A percentile compares a stretch with the other conserved stretches of the same genome.
These are phyloP conservation scores for Rhizopus delemar DNA, from an alignment of 371 early-diverging fungal species.

Conservation along the genomic window DNA sequence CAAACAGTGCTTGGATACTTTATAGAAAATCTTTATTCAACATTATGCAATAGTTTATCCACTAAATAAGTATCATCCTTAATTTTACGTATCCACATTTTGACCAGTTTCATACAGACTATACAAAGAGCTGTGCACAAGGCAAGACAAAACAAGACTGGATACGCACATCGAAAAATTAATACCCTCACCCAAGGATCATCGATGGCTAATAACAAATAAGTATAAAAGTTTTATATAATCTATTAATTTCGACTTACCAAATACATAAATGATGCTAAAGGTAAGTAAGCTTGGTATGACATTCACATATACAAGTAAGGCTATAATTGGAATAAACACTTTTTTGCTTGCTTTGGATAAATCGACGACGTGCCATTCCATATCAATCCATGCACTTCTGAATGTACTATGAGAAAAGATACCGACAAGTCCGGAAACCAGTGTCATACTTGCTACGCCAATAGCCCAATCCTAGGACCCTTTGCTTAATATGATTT, in stretches of 20 bases:
- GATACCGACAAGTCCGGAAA: constrained; percentile 31
- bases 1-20: not conserved
- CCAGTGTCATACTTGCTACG: constrained; percentile 38
- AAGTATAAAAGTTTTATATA: not conserved
- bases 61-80: constrained; percentile 62
- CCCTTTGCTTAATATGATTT: constrained; percentile 12
- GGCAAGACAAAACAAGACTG: constrained; percentile 19
- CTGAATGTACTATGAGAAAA: constrained; percentile 31
- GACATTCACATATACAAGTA: not conserved
- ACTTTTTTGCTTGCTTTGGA: not conserved
- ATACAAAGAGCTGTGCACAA: not conserved
- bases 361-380: constrained; percentile 4
- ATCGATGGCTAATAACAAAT: constrained; percentile 20
- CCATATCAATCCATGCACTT: constrained; percentile 10
- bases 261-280: constrained; percentile 8
- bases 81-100: constrained; percentile 49
- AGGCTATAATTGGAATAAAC: not conserved
- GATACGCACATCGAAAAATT: constrained; percentile 41
- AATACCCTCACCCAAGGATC: constrained; percentile 26
- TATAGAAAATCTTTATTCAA: not conserved
- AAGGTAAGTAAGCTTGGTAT: constrained; percentile 10
- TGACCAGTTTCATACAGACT: constrained; percentile 15
- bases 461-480: constrained; percentile 55
- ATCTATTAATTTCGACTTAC: constrained; percentile 13
- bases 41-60: constrained; percentile 61